Evolutionary conservation across 805 yeast genomes (phyloP).

Genomic region (Lipomyces kockii): DNA sequence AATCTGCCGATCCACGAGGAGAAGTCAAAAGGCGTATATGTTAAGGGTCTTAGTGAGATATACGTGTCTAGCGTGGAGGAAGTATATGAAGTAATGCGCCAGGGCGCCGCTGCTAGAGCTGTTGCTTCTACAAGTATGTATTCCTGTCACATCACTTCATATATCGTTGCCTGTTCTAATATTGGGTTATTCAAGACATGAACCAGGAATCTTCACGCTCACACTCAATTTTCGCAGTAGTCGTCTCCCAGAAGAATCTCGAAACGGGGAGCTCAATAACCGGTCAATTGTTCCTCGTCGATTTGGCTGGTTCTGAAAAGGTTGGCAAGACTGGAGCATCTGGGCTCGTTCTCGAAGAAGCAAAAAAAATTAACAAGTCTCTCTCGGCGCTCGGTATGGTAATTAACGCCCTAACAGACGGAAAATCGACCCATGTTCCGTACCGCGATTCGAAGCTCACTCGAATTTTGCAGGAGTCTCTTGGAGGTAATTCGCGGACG

Average conservation of each 20-base stretch:
- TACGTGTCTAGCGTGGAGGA: slow-evolving; percentile 65
- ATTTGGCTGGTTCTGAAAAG: slow-evolving; percentile 87
- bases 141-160: too few relatives aligned
- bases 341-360: slow-evolving; percentile 78
- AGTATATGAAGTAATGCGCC: slow-evolving; percentile 59
- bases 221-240: slow-evolving; percentile 76
- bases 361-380: slow-evolving; percentile 80
- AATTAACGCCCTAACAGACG: slow-evolving; percentile 76
- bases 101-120: slow-evolving; percentile 62
- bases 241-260: slow-evolving; percentile 62
- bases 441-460: slow-evolving; percentile 81
- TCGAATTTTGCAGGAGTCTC: slow-evolving; percentile 73
- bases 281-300: slow-evolving; percentile 74
- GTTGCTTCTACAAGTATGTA: slow-evolving; percentile 58
- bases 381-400: slow-evolving; percentile 79
- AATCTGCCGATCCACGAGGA: slow-evolving; percentile 66
- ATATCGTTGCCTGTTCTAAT: background rate
- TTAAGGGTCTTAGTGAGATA: slow-evolving; percentile 67
- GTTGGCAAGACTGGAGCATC: slow-evolving; percentile 76
- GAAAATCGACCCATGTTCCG: slow-evolving; percentile 66
- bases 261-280: slow-evolving; percentile 61
- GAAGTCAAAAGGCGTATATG: slow-evolving; percentile 66
- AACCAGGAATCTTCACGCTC: slow-evolving; percentile 77
- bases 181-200: slow-evolving; percentile 47
- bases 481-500: slow-evolving; percentile 84